A percentile compares a stretch with the other conserved stretches of the same genome.
These are phyloP conservation scores for Solanum phureja DNA, from an alignment of 257 asterid species.

Conservation along the genomic window DNA sequence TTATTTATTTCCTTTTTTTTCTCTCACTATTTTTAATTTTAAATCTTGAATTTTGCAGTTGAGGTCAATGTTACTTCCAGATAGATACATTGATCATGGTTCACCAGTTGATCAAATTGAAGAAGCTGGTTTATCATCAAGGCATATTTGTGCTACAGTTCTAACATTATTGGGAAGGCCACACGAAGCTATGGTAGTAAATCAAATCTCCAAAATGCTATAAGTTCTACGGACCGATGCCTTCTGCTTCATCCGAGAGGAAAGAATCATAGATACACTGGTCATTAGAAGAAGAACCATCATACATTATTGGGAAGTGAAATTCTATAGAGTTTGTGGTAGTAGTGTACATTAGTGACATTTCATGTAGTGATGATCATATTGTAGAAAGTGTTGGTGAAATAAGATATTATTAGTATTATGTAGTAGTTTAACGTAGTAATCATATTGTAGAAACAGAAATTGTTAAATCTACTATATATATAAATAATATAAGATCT, in stretches of 20 bases:
- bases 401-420: neutral
- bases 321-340: neutral
- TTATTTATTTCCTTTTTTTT: neutral
- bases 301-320: conserved; percentile 34
- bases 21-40: neutral
- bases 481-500: no score
- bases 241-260: neutral
- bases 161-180: conserved; percentile 55
- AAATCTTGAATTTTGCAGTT: conserved; percentile 27
- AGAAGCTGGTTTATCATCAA: conserved; percentile 63
- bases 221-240: neutral
- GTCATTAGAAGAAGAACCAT: neutral
- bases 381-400: neutral
- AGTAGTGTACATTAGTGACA: neutral
- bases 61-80: conserved; percentile 73
- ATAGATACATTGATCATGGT: conserved; percentile 71
- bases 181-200: conserved; percentile 36
- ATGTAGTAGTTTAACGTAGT: neutral
- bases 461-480: neutral
- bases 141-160: conserved; percentile 55
- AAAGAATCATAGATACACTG: neutral
- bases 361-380: neutral
- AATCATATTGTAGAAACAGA: neutral
- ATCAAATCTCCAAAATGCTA: neutral
- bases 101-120: conserved; percentile 67